Evolutionary conservation across 768 basidiomycete genomes (phyloP).

Genomic region (Calvatia gigantea): DNA sequence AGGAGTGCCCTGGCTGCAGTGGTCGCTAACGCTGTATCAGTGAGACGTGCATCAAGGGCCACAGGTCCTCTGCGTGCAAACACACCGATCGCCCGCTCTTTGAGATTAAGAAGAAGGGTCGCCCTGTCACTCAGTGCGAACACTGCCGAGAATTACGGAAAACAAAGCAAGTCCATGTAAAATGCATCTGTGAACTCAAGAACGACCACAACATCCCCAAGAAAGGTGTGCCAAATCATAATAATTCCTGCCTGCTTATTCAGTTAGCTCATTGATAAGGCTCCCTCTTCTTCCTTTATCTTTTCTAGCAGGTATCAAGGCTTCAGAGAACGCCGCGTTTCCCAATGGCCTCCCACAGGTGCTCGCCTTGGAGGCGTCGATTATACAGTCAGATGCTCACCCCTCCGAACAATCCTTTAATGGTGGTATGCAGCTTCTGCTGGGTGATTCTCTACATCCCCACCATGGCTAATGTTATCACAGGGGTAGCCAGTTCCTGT

Average conservation of each 20-base stretch:
- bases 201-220: conserved; percentile 48
- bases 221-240: conserved; percentile 52
- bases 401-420: conserved; percentile 56
- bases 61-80: conserved; percentile 85
- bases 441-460: conserved; percentile 35
- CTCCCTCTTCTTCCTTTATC: conserved; percentile 21
- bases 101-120: conserved; percentile 92
- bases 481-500: conserved; percentile 39
- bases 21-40: conserved; percentile 33
- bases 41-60: conserved; percentile 93
- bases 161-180: conserved; percentile 83
- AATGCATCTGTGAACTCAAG: conserved; percentile 81
- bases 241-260: conserved; percentile 7
- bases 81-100: conserved; percentile 86
- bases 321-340: conserved; percentile 71
- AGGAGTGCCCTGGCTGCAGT: conserved; percentile 9
- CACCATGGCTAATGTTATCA: conserved; percentile 41
- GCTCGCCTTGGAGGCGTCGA: conserved; percentile 59
- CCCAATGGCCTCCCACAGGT: conserved; percentile 68
- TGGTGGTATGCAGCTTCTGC: conserved; percentile 57
- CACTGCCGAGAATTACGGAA: conserved; percentile 84
- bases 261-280: conserved; percentile 46
- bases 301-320: conserved; percentile 43
- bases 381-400: conserved; percentile 48
- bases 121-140: conserved; percentile 88